These are phyloP conservation scores for Haematococcus lacustris DNA, from an alignment of 139 green algal species.

Conservation along the genomic window DNA sequence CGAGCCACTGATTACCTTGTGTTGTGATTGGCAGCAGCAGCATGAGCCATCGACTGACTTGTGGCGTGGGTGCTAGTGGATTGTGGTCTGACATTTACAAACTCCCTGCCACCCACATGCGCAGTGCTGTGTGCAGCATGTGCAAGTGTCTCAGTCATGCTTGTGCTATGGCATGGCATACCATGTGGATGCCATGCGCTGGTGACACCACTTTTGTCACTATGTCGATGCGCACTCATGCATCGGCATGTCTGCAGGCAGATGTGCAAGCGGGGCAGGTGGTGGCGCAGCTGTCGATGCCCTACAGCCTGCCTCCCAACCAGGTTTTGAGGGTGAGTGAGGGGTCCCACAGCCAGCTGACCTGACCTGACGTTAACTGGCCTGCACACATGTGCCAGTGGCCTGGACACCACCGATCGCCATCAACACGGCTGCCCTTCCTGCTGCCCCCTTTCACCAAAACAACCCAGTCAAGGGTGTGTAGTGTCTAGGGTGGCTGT, in stretches of 20 bases:
- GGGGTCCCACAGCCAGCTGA: too few species aligned
- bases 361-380: too few species aligned
- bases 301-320: background rate
- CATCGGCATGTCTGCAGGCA: background rate
- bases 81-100: too few species aligned
- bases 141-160: background rate
- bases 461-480: too few species aligned
- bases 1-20: background rate
- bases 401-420: too few species aligned
- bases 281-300: constrained; percentile 6
- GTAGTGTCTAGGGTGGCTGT: too few species aligned
- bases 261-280: background rate
- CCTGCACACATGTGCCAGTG: too few species aligned
- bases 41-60: background rate
- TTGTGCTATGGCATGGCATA: too few species aligned
- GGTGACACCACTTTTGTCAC: too few species aligned
- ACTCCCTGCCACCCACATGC: background rate
- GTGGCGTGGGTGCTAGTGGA: background rate
- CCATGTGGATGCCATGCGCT: too few species aligned
- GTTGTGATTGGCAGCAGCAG: background rate
- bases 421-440: too few species aligned
- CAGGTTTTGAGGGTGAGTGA: constrained; percentile 3
- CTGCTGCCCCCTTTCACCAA: too few species aligned
- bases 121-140: background rate
- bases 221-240: background rate